These are phyloP conservation scores for Exophiala alcalophila DNA, from an alignment of 2,329 filamentous ascomycete genomes.

Conservation along the genomic window DNA sequence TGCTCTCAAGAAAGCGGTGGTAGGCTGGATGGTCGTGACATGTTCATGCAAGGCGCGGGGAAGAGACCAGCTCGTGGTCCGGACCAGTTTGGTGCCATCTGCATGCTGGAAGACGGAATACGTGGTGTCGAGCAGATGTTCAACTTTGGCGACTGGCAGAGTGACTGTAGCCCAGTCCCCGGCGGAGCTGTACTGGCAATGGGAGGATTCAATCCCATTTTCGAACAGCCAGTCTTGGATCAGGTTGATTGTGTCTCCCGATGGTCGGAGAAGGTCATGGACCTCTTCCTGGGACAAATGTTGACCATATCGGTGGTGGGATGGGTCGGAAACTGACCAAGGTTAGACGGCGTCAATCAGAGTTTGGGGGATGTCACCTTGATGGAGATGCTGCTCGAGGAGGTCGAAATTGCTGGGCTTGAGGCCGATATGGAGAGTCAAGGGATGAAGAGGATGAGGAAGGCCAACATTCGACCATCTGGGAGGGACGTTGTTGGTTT, in stretches of 20 bases:
- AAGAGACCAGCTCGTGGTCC: slow-evolving; percentile 58
- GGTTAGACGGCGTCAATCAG: slow-evolving; percentile 1
- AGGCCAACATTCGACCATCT: slow-evolving; percentile 50
- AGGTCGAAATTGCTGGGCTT: slow-evolving; percentile 57
- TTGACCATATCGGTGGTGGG: slow-evolving; percentile 54
- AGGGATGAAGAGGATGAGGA: slow-evolving; percentile 48
- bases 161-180: slow-evolving; percentile 58
- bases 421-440: slow-evolving; percentile 57
- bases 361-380: slow-evolving; percentile 40
- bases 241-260: slow-evolving; percentile 50
- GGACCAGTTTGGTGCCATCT: slow-evolving; percentile 52
- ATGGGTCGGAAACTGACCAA: slow-evolving; percentile 50
- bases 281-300: slow-evolving; percentile 54
- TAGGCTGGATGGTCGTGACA: slow-evolving; percentile 60
- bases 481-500: slow-evolving; percentile 52
- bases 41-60: slow-evolving; percentile 56
- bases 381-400: slow-evolving; percentile 54
- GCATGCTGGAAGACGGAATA: slow-evolving; percentile 54
- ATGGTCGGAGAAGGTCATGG: slow-evolving; percentile 53
- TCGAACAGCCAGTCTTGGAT: slow-evolving; percentile 57
- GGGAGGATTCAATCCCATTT: slow-evolving; percentile 48
- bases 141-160: slow-evolving; percentile 51
- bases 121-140: slow-evolving; percentile 53
- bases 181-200: slow-evolving; percentile 49
- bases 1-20: slow-evolving; percentile 56